phyloP scores from a whole-genome alignment of 345 rosid genomes.

The Stellera chamaejasme region DNA sequence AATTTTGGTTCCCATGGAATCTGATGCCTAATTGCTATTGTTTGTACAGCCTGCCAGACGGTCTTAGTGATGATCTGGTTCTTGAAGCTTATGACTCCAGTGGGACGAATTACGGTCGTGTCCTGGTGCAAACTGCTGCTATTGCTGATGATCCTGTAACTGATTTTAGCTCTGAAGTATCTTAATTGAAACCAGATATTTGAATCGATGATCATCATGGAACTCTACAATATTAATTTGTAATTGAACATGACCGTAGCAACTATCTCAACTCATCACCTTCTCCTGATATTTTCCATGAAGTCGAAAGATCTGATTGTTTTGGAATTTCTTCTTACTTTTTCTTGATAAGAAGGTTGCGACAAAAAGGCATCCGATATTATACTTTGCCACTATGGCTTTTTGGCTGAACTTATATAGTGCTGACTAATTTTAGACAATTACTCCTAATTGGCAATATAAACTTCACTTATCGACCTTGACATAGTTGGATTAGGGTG shows the following conservation, averaged over 20 bases:
- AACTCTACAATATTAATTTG: slow-evolving; percentile 12
- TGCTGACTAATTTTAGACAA: no score
- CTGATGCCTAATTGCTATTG: slow-evolving; percentile 7
- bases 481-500: background rate
- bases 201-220: slow-evolving; percentile 1
- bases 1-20: slow-evolving; percentile 2
- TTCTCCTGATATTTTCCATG: no score
- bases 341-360: no score
- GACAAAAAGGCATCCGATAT: no score
- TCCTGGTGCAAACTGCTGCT: slow-evolving; percentile 73
- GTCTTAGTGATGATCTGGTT: slow-evolving; percentile 79
- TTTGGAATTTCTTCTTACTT: no score
- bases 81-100: slow-evolving; percentile 78
- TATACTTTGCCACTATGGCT: no score
- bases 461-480: no score
- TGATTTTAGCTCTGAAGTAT: slow-evolving; percentile 6
- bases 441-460: no score
- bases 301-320: no score
- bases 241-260: no score
- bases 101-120: slow-evolving; percentile 75
- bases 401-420: no score
- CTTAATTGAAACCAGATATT: background rate
- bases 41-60: slow-evolving; percentile 78
- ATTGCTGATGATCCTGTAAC: slow-evolving; percentile 69
- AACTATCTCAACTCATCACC: no score